These are phyloP conservation scores for Cladosporium austrohemisphaericum DNA, from an alignment of 2,329 filamentous ascomycete species.

Conservation along the genomic window DNA sequence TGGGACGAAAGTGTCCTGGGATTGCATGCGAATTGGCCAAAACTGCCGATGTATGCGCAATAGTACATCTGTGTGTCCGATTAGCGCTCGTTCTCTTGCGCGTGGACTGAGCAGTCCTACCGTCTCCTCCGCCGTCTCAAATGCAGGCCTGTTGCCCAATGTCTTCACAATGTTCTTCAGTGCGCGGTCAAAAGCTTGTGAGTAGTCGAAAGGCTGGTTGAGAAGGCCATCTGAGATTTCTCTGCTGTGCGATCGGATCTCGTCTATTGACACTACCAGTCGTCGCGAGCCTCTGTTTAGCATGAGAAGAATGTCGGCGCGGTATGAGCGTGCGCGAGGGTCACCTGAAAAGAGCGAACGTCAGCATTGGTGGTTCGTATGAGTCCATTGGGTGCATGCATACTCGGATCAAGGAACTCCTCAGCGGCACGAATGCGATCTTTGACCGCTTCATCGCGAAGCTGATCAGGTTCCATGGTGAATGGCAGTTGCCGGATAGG, in stretches of 20 bases:
- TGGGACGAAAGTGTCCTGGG: slow-evolving; percentile 84
- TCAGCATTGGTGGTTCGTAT: slow-evolving; percentile 14
- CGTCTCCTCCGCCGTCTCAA: slow-evolving; percentile 72
- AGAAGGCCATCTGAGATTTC: slow-evolving; percentile 79
- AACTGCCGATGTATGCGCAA: slow-evolving; percentile 94
- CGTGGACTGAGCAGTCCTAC: slow-evolving; percentile 42
- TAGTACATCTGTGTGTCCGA: slow-evolving; percentile 62
- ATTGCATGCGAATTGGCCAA: slow-evolving; percentile 92
- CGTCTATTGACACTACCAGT: slow-evolving; percentile 68
- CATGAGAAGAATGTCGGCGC: slow-evolving; percentile 80
- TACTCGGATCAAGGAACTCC: slow-evolving; percentile 93
- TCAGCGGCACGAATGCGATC: slow-evolving; percentile 83
- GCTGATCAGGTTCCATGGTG: slow-evolving; percentile 67
- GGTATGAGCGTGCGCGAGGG: slow-evolving; percentile 67
- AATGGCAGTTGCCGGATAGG: not conserved
- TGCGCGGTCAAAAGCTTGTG: slow-evolving; percentile 82
- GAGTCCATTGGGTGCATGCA: slow-evolving; percentile 30
- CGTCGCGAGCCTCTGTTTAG: slow-evolving; percentile 59
- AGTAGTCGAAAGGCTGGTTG: slow-evolving; percentile 81
- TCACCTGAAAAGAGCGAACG: slow-evolving; percentile 43
- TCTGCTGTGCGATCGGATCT: slow-evolving; percentile 80
- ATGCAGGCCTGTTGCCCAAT: slow-evolving; percentile 68
- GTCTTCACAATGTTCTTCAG: slow-evolving; percentile 84
- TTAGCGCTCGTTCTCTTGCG: not conserved
- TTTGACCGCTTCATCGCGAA: slow-evolving; percentile 78